These are phyloP conservation scores for Melaleuca alternifolia DNA, from an alignment of 345 rosid genomes.

Conservation along the genomic window DNA sequence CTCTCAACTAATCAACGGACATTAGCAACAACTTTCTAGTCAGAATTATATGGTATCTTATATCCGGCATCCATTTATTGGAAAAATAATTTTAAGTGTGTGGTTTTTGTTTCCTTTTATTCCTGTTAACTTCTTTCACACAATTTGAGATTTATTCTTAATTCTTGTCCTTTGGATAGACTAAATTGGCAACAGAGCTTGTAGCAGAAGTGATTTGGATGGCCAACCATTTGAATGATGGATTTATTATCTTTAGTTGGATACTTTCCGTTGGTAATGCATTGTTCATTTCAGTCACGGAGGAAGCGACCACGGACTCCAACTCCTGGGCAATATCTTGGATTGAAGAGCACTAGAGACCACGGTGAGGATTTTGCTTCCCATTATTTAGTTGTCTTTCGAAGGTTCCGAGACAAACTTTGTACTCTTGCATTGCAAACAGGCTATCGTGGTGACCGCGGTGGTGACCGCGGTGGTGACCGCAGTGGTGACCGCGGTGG, in stretches of 20 bases:
- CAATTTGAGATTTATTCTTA: not conserved
- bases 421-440: conserved; percentile 2
- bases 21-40: conserved; percentile 83
- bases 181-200: not conserved
- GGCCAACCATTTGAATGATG: not conserved
- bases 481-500: conserved; percentile 40
- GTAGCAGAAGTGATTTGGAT: not conserved
- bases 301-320: conserved; percentile 98
- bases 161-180: not conserved
- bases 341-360: conserved; percentile 78
- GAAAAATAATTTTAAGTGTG: conserved; percentile 11
- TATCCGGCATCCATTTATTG: conserved; percentile 31
- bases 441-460: conserved; percentile 51
- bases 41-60: conserved; percentile 65
- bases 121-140: not conserved
- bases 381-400: not conserved
- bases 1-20: conserved; percentile 98
- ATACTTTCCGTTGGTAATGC: not conserved
- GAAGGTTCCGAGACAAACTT: not conserved
- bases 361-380: conserved; percentile 28
- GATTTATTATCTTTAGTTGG: not conserved
- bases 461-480: conserved; percentile 46
- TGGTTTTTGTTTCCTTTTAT: conserved; percentile 8
- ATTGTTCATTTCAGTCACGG: conserved; percentile 61
- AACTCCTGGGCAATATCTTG: conserved; percentile 98